phyloP scores from a whole-genome alignment of 2,329 filamentous ascomycete genomes.

The Claviceps monticola region DNA sequence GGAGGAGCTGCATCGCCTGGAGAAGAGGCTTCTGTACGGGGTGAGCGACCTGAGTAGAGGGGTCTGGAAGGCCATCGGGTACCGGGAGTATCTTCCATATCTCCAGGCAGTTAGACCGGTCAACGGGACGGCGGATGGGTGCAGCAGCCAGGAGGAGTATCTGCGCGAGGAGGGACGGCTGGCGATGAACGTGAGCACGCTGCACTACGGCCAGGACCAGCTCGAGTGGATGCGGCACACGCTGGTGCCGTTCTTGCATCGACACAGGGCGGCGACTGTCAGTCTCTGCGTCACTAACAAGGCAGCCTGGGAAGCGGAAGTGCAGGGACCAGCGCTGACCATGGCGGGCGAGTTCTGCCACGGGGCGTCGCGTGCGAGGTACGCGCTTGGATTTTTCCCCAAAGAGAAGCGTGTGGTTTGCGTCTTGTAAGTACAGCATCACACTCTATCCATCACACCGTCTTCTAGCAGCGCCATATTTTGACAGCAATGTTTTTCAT shows the following conservation, averaged over 20 bases:
- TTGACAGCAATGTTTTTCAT: neutral
- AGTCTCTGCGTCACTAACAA: slow-evolving; percentile 1
- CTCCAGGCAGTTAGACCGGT: neutral
- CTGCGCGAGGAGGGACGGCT: neutral
- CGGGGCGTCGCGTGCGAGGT: neutral
- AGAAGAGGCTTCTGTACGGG: neutral
- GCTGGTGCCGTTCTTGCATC: neutral
- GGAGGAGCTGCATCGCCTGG: neutral
- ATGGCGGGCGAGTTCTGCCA: neutral
- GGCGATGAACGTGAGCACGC: neutral
- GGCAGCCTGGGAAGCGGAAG: neutral
- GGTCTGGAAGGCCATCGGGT: neutral
- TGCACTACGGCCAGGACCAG: slow-evolving; percentile 1
- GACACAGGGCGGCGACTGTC: neutral
- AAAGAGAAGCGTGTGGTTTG: neutral
- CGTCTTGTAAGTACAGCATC: neutral
- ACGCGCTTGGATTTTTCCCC: neutral
- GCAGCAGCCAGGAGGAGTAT: neutral
- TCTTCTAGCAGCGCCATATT: neutral
- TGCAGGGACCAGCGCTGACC: neutral
- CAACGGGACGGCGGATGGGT: neutral
- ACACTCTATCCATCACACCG: neutral
- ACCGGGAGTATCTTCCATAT: neutral
- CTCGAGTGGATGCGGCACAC: slow-evolving; percentile 1
- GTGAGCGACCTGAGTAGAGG: neutral